Base-by-base conservation (phyloP, 805 yeast species). In the Starmerella potacharoeniae region DNA sequence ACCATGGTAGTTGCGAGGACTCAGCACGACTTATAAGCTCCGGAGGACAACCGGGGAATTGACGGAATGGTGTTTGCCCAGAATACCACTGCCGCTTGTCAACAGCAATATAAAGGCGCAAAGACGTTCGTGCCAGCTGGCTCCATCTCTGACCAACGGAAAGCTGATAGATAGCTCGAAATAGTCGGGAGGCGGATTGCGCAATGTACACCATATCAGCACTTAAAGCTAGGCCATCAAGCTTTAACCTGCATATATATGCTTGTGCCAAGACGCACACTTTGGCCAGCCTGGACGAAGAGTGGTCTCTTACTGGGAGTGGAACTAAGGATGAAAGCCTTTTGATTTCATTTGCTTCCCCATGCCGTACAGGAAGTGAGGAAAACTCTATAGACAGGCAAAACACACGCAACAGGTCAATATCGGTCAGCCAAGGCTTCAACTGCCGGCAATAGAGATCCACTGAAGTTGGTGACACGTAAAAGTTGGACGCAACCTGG, bases 171-270 rank as follows among this genome's bases (percentile, higher is more conserved):
- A 95, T 77, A 0, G 97, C 97, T 55, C 97, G 72, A 54, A 90
- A 73, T 40, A 93, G 69, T 65, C 99, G 77, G 3, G 95, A 91
- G 0, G 96, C 97, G 42, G 95, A 87, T 68, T 93, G 97, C 0
- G 93, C 85, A 42, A 93, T 80, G 66, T 86, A 93, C 3, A 87
- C 76, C 96, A 90, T 88, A 71, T 93, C 99, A 0, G 96, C 81
- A 77, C 84, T 81, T 57, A 95, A 70, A 0, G 97, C 96, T 71
- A 87, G 86, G 0, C 97, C 97, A 0, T 85, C 93, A 16, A 93
- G 72, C 9, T 74, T 71, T 29, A 90, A 71, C 39, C 82, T 70
- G 0, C 96, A 85, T n/a, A 93, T 86, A 63, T 86, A 88, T 0
- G 96, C 79, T 65, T 93, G 98, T 11, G 93, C 70, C 39, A 93